Percentiles rank a stretch among this genome's conserved stretches.
Evolutionary conservation across 2,329 filamentous ascomycete genomes (phyloP).

Genomic region (Scedosporium minutisporum): DNA sequence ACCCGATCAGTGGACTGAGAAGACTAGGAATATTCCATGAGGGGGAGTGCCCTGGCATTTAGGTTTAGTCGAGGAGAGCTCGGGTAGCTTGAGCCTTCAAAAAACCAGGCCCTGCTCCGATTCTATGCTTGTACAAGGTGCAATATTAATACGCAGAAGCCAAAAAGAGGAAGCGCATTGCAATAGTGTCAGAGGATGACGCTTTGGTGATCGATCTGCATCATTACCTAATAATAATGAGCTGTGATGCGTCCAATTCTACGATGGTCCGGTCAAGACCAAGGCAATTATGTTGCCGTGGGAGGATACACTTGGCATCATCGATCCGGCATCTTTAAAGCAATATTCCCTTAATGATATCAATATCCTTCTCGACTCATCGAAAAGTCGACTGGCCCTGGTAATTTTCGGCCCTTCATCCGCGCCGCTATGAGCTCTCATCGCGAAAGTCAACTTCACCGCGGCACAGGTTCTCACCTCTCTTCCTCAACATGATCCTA

Average conservation of each 20-base stretch:
- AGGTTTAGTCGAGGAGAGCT: no score
- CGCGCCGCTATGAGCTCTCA: background rate
- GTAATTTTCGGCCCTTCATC: background rate
- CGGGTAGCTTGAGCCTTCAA: no score
- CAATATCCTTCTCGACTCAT: background rate
- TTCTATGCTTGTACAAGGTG: no score
- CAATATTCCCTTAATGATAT: background rate
- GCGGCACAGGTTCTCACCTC: background rate
- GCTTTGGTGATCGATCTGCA: background rate
- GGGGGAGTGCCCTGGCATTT: no score
- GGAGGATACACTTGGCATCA: background rate
- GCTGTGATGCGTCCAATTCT: background rate
- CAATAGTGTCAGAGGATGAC: background rate
- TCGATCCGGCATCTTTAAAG: background rate
- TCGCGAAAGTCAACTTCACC: background rate
- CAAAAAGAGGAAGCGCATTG: background rate
- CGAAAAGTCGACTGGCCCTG: background rate
- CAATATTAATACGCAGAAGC: background rate
- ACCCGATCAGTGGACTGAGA: no score
- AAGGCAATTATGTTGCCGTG: background rate
- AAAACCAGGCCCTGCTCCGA: no score
- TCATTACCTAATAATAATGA: background rate
- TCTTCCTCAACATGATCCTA: conserved; percentile 51
- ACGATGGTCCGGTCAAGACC: background rate
- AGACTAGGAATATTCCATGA: no score